These are phyloP conservation scores for Entomortierella beljakovae DNA, from an alignment of 192 early-diverging fungal species.

Conservation along the genomic window DNA sequence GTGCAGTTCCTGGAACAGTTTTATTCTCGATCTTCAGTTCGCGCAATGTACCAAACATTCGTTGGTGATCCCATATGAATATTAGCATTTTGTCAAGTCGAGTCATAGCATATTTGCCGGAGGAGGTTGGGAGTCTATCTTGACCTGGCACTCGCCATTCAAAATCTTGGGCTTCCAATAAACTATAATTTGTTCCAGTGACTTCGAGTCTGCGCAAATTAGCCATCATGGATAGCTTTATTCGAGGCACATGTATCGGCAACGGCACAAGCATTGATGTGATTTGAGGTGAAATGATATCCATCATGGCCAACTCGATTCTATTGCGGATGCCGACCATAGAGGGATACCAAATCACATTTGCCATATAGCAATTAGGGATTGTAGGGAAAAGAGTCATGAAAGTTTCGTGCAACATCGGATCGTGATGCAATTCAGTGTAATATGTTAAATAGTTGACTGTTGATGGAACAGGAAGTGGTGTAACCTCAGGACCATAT, in stretches of 20 bases:
- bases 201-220: slow-evolving; percentile 33
- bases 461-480: slow-evolving; percentile 35
- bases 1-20: not conserved
- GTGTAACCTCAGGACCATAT: slow-evolving; percentile 35
- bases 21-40: slow-evolving; percentile 41
- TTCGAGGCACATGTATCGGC: slow-evolving; percentile 42
- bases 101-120: not conserved
- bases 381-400: slow-evolving; percentile 49
- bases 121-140: not conserved
- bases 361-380: slow-evolving; percentile 45
- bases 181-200: slow-evolving; percentile 25
- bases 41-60: slow-evolving; percentile 27
- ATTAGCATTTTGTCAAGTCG: slow-evolving; percentile 30
- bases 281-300: slow-evolving; percentile 23
- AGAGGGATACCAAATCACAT: slow-evolving; percentile 46
- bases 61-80: slow-evolving; percentile 48
- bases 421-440: slow-evolving; percentile 51
- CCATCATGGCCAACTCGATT: slow-evolving; percentile 46
- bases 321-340: slow-evolving; percentile 38
- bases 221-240: slow-evolving; percentile 14
- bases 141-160: not conserved
- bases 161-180: slow-evolving; percentile 24
- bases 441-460: slow-evolving; percentile 46
- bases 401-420: slow-evolving; percentile 44
- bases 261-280: slow-evolving; percentile 21